phyloP scores from a whole-genome alignment of 106 monocot genomes.

The Posidonia australis region DNA sequence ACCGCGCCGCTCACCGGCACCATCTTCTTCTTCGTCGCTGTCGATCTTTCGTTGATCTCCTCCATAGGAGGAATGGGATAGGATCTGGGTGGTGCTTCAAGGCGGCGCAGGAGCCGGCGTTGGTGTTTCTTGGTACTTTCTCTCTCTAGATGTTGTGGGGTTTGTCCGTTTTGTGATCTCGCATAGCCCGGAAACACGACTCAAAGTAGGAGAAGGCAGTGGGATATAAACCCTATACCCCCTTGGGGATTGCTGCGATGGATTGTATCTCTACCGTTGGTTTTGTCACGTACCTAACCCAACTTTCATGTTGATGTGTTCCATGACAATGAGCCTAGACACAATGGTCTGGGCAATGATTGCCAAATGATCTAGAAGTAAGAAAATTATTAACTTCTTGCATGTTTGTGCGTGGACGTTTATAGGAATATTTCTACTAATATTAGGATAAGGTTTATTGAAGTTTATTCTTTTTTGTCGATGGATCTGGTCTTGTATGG shows the following conservation, averaged over 20 bases:
- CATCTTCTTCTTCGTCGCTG: neutral
- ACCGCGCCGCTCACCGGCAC: neutral
- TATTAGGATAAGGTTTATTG: too few relatives aligned
- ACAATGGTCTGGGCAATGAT: too few relatives aligned
- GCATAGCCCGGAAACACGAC: too few relatives aligned
- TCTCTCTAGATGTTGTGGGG: neutral
- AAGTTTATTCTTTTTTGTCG: too few relatives aligned
- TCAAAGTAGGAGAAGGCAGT: neutral
- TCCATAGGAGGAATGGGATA: neutral
- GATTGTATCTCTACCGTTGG: slow-evolving; percentile 1
- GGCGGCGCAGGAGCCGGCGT: neutral
- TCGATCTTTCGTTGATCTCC: neutral
- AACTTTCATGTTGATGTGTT: too few relatives aligned
- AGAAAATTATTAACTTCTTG: too few relatives aligned
- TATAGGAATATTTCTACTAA: too few relatives aligned
- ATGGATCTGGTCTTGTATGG: too few relatives aligned
- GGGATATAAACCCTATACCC: slow-evolving; percentile 26
- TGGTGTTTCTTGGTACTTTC: neutral
- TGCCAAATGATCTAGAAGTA: too few relatives aligned
- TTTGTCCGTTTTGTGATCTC: neutral
- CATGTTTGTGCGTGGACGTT: too few relatives aligned
- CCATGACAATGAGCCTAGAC: too few relatives aligned
- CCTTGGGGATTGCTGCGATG: neutral
- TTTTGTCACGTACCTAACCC: too few relatives aligned
- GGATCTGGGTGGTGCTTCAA: neutral